Conservation (phyloP, 305 asterid genomes). For the Salvia sclarea region DNA sequence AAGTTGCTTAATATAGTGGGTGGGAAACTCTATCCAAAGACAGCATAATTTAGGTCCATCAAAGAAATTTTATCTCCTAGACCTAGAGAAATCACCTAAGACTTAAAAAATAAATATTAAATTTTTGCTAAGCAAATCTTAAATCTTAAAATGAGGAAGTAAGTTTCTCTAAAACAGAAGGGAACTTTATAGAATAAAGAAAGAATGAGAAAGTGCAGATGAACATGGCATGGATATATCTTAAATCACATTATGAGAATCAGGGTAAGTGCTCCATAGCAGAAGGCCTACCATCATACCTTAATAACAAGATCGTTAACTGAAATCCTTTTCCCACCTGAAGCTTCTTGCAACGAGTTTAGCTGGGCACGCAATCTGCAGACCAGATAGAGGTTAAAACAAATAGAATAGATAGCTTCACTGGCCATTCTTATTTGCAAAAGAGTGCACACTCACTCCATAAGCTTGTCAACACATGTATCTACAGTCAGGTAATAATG, state of each 20-base stretch:
- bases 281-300: slow-evolving; percentile 49
- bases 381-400: slow-evolving; percentile 24
- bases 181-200: not conserved
- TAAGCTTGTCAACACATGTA: slow-evolving; percentile 92
- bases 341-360: slow-evolving; percentile 87
- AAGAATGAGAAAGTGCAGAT: not conserved
- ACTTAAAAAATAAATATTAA: not conserved
- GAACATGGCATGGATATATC: not conserved
- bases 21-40: not conserved
- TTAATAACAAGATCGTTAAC: slow-evolving; percentile 94
- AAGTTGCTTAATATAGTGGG: slow-evolving; percentile 3
- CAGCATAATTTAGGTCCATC: not conserved
- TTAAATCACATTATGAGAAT: not conserved
- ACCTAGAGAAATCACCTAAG: not conserved
- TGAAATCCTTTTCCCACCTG: slow-evolving; percentile 96
- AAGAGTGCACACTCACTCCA: slow-evolving; percentile 71
- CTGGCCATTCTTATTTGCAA: slow-evolving; percentile 21
- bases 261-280: not conserved
- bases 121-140: not conserved
- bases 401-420: slow-evolving; percentile 18
- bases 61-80: not conserved
- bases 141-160: not conserved
- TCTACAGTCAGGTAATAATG: slow-evolving; percentile 96
- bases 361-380: slow-evolving; percentile 79
- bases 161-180: not conserved